Evolutionary conservation across 2,329 filamentous ascomycete species (phyloP).

Genomic region (Hortaea werneckii): DNA sequence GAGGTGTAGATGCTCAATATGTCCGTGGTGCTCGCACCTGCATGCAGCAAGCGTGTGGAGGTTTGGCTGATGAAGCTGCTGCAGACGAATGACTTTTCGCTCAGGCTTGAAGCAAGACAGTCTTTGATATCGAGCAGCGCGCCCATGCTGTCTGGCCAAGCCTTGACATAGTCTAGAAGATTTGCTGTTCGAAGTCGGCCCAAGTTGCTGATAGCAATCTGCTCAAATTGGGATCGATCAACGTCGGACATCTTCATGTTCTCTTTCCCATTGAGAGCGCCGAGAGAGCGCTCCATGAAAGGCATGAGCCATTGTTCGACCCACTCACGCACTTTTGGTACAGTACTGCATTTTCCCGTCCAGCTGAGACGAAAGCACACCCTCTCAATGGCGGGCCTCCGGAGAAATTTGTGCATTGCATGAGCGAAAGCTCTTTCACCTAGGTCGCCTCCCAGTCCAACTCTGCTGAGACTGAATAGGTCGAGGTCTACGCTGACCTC

Average conservation of each 20-base stretch:
- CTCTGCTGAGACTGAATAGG: slow-evolving; percentile 39
- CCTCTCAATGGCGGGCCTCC: slow-evolving; percentile 46
- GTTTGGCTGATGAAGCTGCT: slow-evolving; percentile 57
- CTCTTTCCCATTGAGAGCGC: slow-evolving; percentile 13
- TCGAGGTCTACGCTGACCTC: slow-evolving; percentile 14
- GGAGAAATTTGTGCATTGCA: slow-evolving; percentile 57
- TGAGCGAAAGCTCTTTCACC: slow-evolving; percentile 64
- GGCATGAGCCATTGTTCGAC: slow-evolving; percentile 57
- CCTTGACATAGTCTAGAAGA: slow-evolving; percentile 68
- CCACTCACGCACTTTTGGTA: slow-evolving; percentile 55
- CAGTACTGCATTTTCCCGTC: slow-evolving; percentile 42
- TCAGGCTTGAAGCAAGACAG: slow-evolving; percentile 56
- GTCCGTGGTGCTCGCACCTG: slow-evolving; percentile 64
- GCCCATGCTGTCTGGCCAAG: slow-evolving; percentile 61
- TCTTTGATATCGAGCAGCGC: slow-evolving; percentile 62
- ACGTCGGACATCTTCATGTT: slow-evolving; percentile 7
- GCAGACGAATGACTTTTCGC: slow-evolving; percentile 59
- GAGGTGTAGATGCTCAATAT: slow-evolving; percentile 69
- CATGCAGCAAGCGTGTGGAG: slow-evolving; percentile 58
- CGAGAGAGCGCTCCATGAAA: slow-evolving; percentile 47
- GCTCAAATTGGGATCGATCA: slow-evolving; percentile 50
- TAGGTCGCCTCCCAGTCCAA: slow-evolving; percentile 58
- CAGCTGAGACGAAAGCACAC: slow-evolving; percentile 55
- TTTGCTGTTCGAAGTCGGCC: slow-evolving; percentile 60
- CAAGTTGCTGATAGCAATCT: slow-evolving; percentile 27